A percentile compares a stretch with the other conserved stretches of the same genome.
phyloP scores from a whole-genome alignment of 129 eudicot genomes.

The Arctium lappa region DNA sequence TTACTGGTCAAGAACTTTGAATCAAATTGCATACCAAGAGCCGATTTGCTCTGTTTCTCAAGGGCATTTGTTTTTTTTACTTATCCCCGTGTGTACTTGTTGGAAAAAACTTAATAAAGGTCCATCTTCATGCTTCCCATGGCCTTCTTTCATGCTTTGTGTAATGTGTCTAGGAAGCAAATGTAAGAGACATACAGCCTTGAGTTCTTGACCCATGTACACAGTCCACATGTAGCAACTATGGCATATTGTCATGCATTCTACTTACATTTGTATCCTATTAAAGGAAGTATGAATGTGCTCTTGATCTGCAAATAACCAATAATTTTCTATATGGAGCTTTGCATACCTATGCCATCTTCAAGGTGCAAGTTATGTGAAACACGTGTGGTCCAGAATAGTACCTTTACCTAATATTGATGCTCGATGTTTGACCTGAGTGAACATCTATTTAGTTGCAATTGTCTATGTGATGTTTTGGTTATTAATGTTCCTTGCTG shows the following conservation, averaged over 20 bases:
- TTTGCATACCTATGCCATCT: neutral
- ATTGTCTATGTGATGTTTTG: neutral
- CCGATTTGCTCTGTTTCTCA: neutral
- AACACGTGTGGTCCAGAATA: neutral
- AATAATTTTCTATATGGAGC: neutral
- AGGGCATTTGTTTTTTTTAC: neutral
- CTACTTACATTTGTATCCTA: neutral
- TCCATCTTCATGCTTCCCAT: neutral
- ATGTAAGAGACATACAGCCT: no score
- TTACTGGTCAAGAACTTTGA: neutral
- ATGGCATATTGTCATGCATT: neutral
- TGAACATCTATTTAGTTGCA: neutral
- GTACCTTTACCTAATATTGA: no score
- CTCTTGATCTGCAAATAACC: neutral
- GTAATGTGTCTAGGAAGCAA: neutral
- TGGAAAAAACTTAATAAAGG: neutral
- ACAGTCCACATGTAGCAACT: neutral
- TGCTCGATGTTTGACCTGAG: neutral
- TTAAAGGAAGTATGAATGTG: neutral
- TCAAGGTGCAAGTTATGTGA: neutral
- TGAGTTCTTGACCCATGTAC: neutral
- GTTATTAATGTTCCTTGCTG: conserved; percentile 12
- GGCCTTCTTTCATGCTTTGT: neutral
- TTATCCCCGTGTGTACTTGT: neutral
- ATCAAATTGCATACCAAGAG: neutral